Conservation (phyloP, 768 basidiomycete species). For the Dendrothele bispora region DNA sequence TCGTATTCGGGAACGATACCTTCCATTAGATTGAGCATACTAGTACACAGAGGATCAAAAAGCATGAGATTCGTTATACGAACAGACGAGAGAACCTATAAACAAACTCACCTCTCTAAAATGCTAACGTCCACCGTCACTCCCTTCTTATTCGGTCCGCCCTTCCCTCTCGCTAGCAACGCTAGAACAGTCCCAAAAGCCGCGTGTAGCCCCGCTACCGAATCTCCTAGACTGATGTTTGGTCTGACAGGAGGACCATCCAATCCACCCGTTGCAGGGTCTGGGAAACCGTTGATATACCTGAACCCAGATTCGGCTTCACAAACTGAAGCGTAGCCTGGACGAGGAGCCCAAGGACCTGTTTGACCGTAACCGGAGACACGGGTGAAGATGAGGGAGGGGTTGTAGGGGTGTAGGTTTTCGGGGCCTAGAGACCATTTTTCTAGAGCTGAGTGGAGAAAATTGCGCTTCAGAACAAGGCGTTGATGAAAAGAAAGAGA, state of each 20-base stretch:
- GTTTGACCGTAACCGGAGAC: conserved; percentile 78
- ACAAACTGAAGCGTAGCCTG: conserved; percentile 74
- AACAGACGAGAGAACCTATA: neutral
- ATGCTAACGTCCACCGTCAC: conserved; percentile 77
- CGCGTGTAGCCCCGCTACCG: conserved; percentile 69
- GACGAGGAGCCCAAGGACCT: conserved; percentile 69
- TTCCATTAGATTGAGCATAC: conserved; percentile 78
- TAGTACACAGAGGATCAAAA: conserved; percentile 19
- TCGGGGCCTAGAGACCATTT: conserved; percentile 66
- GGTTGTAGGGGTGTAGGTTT: conserved; percentile 69
- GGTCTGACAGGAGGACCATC: conserved; percentile 67
- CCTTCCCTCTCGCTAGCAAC: conserved; percentile 44
- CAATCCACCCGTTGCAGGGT: conserved; percentile 50
- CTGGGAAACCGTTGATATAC: conserved; percentile 68
- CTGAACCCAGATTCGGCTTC: conserved; percentile 77
- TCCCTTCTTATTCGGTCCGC: conserved; percentile 31
- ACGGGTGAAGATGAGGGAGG: conserved; percentile 88
- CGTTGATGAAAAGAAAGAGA: neutral
- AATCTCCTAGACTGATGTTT: conserved; percentile 73
- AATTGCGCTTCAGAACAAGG: neutral
- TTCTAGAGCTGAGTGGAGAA: conserved; percentile 51
- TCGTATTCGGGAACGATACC: conserved; percentile 77
- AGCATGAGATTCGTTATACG: neutral
- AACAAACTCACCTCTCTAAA: conserved; percentile 53
- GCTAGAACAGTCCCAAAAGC: conserved; percentile 75